Evolutionary conservation across 2,329 filamentous ascomycete genomes (phyloP).

Genomic region (Massarina eburnea): DNA sequence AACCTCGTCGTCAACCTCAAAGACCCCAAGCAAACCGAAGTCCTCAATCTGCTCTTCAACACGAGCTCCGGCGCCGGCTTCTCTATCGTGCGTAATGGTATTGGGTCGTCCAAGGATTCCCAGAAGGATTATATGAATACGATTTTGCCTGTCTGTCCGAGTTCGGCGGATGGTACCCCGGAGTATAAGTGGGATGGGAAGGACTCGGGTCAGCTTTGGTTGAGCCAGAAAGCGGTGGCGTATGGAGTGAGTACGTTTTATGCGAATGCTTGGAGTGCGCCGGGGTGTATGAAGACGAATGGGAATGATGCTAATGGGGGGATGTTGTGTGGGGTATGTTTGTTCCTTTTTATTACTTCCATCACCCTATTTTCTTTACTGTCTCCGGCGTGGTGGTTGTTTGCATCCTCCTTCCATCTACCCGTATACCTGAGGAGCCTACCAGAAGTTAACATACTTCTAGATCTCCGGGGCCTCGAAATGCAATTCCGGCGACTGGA

Average conservation of each 20-base stretch:
- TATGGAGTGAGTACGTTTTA: constrained; percentile 52
- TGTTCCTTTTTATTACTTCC: constrained; percentile 17
- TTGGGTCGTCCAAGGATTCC: constrained; percentile 47
- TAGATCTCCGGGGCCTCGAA: constrained; percentile 23
- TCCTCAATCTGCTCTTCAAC: constrained; percentile 51
- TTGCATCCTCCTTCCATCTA: background rate
- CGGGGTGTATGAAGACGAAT: constrained; percentile 57
- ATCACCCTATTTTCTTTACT: background rate
- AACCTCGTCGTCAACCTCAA: constrained; percentile 48
- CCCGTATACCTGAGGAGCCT: background rate
- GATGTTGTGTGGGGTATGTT: constrained; percentile 49
- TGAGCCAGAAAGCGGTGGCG: constrained; percentile 52
- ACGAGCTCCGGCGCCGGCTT: constrained; percentile 49
- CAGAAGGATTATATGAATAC: constrained; percentile 43
- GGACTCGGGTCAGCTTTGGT: constrained; percentile 52
- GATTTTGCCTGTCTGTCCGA: constrained; percentile 27
- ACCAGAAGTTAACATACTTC: background rate
- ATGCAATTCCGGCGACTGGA: constrained; percentile 51
- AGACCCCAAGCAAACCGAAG: constrained; percentile 44
- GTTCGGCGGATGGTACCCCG: constrained; percentile 16
- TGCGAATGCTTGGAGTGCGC: constrained; percentile 55
- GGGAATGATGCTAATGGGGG: constrained; percentile 48
- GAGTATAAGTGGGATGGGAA: constrained; percentile 32
- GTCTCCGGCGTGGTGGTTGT: no score
- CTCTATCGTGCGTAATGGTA: constrained; percentile 50